A percentile compares a stretch with the other conserved stretches of the same genome.
phyloP scores from a whole-genome alignment of 208 protist species.

The Jaenimonas drosophilae region DNA sequence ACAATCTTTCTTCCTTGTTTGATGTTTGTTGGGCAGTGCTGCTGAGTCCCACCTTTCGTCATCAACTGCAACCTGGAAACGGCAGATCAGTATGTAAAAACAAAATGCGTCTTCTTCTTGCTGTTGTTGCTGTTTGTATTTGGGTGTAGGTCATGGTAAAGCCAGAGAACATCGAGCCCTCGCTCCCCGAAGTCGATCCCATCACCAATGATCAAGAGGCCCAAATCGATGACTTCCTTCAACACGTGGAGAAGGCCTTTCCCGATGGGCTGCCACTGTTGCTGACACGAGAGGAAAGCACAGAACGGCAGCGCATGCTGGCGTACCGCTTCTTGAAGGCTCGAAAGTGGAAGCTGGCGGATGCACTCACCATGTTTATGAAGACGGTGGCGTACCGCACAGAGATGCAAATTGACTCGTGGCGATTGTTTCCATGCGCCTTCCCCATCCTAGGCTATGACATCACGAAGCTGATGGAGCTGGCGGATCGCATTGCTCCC shows the following conservation, averaged over 20 bases:
- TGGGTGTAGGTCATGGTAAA: conserved; percentile 19
- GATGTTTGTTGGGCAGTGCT: too few relatives aligned
- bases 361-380: conserved; percentile 44
- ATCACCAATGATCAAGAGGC: conserved; percentile 19
- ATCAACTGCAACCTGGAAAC: too few relatives aligned
- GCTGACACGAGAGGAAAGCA: conserved; percentile 17
- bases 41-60: too few relatives aligned
- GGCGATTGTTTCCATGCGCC: conserved; percentile 42
- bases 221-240: conserved; percentile 20
- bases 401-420: conserved; percentile 28
- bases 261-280: conserved; percentile 15
- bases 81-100: too few relatives aligned
- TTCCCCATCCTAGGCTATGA: conserved; percentile 44
- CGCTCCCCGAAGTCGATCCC: conserved; percentile 37
- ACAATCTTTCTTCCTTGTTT: too few relatives aligned
- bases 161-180: conserved; percentile 18
- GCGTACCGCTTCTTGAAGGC: conserved; percentile 62
- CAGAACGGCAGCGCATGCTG: conserved; percentile 21
- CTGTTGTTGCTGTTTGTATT: not conserved
- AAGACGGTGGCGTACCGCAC: conserved; percentile 33
- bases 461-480: conserved; percentile 14
- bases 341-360: conserved; percentile 34
- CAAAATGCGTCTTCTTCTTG: not conserved
- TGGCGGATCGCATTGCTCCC: conserved; percentile 8
- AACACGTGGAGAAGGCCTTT: conserved; percentile 11